phyloP scores from a whole-genome alignment of 2,329 filamentous ascomycete genomes.

The Neopestalotiopsis rosae region DNA sequence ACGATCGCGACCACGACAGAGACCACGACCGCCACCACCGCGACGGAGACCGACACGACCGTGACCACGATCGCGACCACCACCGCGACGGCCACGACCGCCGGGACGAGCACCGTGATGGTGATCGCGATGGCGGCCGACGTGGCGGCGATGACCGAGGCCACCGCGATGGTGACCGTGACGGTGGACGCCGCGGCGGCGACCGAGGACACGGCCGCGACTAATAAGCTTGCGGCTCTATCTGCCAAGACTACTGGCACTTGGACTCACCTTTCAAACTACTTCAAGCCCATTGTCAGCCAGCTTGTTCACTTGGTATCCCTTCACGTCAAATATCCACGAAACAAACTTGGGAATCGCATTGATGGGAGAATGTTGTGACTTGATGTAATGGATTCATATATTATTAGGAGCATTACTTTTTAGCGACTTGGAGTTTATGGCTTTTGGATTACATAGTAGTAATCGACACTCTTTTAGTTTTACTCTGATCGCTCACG shows the following conservation, averaged over 20 bases:
- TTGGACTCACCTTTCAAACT: not conserved
- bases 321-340: not conserved
- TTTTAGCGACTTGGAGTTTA: not conserved
- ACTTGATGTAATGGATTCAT: not conserved
- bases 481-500: not conserved
- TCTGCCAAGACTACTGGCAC: not conserved
- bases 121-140: not conserved
- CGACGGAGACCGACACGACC: not conserved
- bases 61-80: not conserved
- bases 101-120: not conserved
- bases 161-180: not conserved
- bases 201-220: not conserved
- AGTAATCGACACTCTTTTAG: conserved; percentile 1
- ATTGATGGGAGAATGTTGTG: not conserved
- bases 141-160: not conserved
- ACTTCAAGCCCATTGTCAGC: not conserved
- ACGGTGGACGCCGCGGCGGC: not conserved
- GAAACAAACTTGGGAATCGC: not conserved
- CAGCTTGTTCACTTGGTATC: not conserved
- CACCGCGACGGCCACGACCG: not conserved
- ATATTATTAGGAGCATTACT: not conserved
- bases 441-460: not conserved
- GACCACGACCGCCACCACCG: not conserved
- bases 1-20: not conserved
- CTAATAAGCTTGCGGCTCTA: not conserved